Evolutionary conservation across 768 basidiomycete species (phyloP), one percentile per base, ranked within the genome.

Genomic region (Amanita inopinata): DNA sequence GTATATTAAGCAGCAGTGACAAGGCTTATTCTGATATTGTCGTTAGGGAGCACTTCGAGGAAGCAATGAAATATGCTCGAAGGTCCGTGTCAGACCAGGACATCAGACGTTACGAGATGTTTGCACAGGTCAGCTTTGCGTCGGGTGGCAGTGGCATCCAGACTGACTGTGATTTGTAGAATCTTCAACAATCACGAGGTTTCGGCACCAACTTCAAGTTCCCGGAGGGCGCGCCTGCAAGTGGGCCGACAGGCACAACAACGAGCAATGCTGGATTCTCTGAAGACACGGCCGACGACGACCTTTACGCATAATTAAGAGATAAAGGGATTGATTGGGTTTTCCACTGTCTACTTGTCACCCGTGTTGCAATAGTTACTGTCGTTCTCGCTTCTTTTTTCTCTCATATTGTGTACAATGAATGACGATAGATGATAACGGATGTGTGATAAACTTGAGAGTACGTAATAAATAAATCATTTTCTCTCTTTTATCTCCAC

Each of bases 141-240:
- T 45, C n/a, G n/a, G n/a, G n/a, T n/a, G n/a, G n/a, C n/a, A n/a
- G n/a, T 40, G 34, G 18, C 11, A 33, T 14, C 20, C 7, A 4
- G 12, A 11, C 7, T 33, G 33, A 30, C 12, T 18, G 5, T 23
- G n/a, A 6, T 17, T n/a, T 46, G 33, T 52, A 88, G 83, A 90
- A 89, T 61, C 66, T 91, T 47, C 88, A 89, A 64, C 90, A 91
- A 62, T 87, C 86, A 47, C 81, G 90, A 57, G 83, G 83, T 33
- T 92, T 96, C 57, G 93, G 94, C 36, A 84, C 83, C 66, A 84
- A 79, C 61, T 99, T 99, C 81, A 93, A 89, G 73, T 99, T 99
- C 91, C 96, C 96, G 22, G 93, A 93, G 53, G 73, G 77, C 39
- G 65, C 56, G 11, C 51, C 65, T 35, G 54, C 63, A 20, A 57